Evolutionary conservation across 495 filamentous ascomycete genomes (phyloP), one percentile per base, ranked within the genome.

Genomic region (Platismatia glauca): DNA sequence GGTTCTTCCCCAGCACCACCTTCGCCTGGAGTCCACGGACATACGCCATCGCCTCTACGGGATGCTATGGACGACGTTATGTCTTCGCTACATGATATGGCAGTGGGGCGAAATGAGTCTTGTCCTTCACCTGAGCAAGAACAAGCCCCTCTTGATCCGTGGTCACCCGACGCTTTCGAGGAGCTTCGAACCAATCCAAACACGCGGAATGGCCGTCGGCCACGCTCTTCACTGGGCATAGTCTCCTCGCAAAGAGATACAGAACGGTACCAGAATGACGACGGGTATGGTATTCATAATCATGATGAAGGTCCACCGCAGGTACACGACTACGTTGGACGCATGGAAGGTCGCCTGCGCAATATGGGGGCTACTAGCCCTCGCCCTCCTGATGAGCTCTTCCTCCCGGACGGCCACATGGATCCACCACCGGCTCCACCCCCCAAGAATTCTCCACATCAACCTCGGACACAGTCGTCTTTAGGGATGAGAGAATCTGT

Each of bases 51-150:
- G 15, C 95, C 94, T 1, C 73, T 99, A 3, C 78, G 93, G 56
- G 88, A 91, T 71, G 94, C 94, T 0, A 97, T 97, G 93, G 92
- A 97, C 70, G 94, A 95, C 76, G 91, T 99, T 16, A 97, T 97
- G 85, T 91, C 91, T 63, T 96, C 94, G 38, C 75, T 99, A 58
- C 84, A 97, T 71, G 90, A 90, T 66, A 90, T 99, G 85, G 87
- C 85, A 22, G 78, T 88, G 66, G 76, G 82, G 35, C 76, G 77
- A 64, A 77, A 80, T 44, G 73, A 72, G 31, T 74, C 77, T 48
- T 77, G 77, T 13, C 72, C 75, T n/a, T 75, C 75, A 50, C 78
- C 70, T n/a, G 68, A 65, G 31, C 57, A 37, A 37, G 58, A 83
- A 20, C 81, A 85, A 63, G 71, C 72, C 35, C 80, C 81, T 35